A percentile compares a stretch with the other conserved stretches of the same genome.
Evolutionary conservation across 2,329 filamentous ascomycete genomes (phyloP).

Genomic region (Corynespora cassiicola): DNA sequence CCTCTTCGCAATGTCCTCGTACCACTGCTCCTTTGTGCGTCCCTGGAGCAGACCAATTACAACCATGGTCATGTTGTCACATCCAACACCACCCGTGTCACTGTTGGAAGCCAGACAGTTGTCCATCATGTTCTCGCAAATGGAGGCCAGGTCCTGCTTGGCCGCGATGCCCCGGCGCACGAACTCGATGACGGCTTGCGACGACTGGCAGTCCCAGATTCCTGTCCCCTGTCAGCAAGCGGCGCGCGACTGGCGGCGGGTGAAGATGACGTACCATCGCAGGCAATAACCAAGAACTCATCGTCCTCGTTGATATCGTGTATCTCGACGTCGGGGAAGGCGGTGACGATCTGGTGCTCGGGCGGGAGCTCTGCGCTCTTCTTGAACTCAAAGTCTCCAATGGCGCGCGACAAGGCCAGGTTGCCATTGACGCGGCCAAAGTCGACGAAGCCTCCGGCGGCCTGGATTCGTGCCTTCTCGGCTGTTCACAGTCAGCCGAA

Average conservation of each 20-base stretch:
- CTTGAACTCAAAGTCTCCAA: conserved; percentile 99
- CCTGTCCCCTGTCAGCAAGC: conserved; percentile 60
- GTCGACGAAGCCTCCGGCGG: conserved; percentile 96
- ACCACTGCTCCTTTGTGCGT: conserved; percentile 97
- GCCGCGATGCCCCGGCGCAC: conserved; percentile 94
- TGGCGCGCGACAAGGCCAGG: conserved; percentile 92
- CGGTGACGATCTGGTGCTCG: conserved; percentile 98
- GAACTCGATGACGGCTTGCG: conserved; percentile 96
- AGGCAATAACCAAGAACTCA: conserved; percentile 71
- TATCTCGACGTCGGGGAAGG: conserved; percentile 90
- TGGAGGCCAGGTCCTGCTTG: conserved; percentile 91
- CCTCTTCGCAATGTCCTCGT: conserved; percentile 90
- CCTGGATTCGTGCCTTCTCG: conserved; percentile 94
- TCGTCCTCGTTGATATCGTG: conserved; percentile 93
- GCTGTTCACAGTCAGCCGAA: conserved; percentile 58
- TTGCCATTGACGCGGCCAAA: conserved; percentile 99
- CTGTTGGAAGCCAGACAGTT: conserved; percentile 98
- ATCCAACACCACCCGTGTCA: conserved; percentile 95
- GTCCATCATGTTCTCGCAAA: conserved; percentile 99
- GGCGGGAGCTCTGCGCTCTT: conserved; percentile 96
- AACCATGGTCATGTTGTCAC: conserved; percentile 99
- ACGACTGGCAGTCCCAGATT: conserved; percentile 99
- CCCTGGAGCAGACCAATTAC: conserved; percentile 88
- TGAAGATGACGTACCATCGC: conserved; percentile 43
- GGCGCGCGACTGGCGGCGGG: not conserved